Conservation (phyloP, 1,284 basidiomycete species). For the Trametes sp. region DNA sequence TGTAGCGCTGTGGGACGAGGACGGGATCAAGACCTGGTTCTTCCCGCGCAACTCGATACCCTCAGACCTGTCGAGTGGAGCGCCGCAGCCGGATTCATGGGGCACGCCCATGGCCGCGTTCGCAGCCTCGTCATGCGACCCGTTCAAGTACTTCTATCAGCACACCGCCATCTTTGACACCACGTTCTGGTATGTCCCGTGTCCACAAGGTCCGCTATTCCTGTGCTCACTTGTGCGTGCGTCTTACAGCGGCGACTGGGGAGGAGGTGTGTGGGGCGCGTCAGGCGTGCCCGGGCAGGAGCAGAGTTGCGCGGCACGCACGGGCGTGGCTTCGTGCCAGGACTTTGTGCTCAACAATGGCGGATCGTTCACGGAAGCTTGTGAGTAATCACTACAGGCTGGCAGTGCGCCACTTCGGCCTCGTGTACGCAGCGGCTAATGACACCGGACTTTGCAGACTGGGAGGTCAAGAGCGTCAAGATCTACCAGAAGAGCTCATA, state of each 20-base stretch:
- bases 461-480: conserved; percentile 78
- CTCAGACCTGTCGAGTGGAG: conserved; percentile 70
- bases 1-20: conserved; percentile 72
- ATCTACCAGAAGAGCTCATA: conserved; percentile 59
- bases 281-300: conserved; percentile 81
- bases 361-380: conserved; percentile 77
- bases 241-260: conserved; percentile 84
- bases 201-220: conserved; percentile 1
- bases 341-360: conserved; percentile 79
- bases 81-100: conserved; percentile 79
- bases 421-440: conserved; percentile 17
- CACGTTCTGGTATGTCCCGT: conserved; percentile 67
- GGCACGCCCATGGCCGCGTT: conserved; percentile 75
- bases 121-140: conserved; percentile 73
- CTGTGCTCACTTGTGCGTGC: not conserved
- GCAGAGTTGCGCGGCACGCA: conserved; percentile 82
- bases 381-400: no score
- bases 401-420: no score
- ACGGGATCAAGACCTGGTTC: conserved; percentile 79
- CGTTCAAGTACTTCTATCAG: conserved; percentile 75
- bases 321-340: conserved; percentile 81
- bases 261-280: conserved; percentile 75
- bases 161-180: conserved; percentile 83
- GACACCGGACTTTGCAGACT: conserved; percentile 54
- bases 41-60: conserved; percentile 78